Conservation (phyloP, 2,329 filamentous ascomycete genomes). For the Teratosphaeria zuluensis region DNA sequence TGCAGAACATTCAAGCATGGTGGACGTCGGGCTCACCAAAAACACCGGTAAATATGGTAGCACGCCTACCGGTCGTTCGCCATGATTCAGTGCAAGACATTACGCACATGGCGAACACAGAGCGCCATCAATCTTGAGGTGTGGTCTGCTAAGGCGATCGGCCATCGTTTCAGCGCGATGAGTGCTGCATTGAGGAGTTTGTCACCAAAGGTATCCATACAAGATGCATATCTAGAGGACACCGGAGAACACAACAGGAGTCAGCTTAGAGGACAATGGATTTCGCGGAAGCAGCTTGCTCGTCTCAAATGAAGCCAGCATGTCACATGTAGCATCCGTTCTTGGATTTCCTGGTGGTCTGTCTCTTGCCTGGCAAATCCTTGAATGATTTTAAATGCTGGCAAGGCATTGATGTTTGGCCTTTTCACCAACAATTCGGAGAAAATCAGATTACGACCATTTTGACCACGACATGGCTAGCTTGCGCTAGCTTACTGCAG, state of each 20-base stretch:
- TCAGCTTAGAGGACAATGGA: not conserved
- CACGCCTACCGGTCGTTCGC: not conserved
- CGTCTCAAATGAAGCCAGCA: not conserved
- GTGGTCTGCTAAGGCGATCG: not conserved
- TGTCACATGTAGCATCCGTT: not conserved
- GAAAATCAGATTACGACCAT: not conserved
- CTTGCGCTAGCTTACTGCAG: not conserved
- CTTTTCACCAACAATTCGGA: not conserved
- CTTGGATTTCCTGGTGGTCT: not conserved
- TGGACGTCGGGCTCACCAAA: constrained; percentile 41
- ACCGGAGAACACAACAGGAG: not conserved
- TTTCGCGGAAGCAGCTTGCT: not conserved
- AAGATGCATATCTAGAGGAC: not conserved
- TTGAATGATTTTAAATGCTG: not conserved
- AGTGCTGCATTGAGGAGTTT: not conserved
- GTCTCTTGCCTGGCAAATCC: too few relatives aligned
- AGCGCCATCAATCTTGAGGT: not conserved
- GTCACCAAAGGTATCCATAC: not conserved
- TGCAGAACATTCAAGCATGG: constrained; percentile 56
- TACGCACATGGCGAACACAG: not conserved
- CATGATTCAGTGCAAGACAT: not conserved
- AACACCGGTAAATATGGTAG: constrained; percentile 48
- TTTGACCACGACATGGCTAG: not conserved
- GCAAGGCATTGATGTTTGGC: not conserved
- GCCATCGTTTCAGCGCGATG: not conserved